Evolutionary conservation across 1,284 basidiomycete species (phyloP), one percentile per base, ranked within the genome.

Genomic region (Cryptococcus sp.): DNA sequence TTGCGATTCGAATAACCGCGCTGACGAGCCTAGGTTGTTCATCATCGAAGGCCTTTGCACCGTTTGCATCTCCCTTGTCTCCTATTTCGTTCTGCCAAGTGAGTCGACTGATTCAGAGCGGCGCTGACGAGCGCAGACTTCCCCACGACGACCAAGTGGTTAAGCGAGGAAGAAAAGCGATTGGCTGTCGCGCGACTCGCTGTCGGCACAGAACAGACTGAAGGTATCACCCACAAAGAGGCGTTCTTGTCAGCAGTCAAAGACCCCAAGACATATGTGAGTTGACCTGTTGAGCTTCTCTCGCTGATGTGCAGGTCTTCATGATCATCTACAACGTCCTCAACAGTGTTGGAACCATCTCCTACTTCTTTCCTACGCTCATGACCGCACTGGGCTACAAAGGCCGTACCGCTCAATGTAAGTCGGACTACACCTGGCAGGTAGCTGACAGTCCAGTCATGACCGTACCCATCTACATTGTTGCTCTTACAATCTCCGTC

Each of bases 401-500:
- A 19, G 70, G 70, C n/a, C 60, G 64, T 38, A 65, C 51, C 43
- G 71, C 70, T 2, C 78, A 79, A 64, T 78, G 68, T 71, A 57
- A 64, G 71, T 66, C 4, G 4, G 17, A 7, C 23, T 3, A 20
- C 51, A 20, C 6, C 3, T 8, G 3, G 19, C 47, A 42, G 22
- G 5, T 47, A 3, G 27, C n/a, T 46, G 39, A 38, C 20, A 25
- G 19, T 3, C 3, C 48, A 72, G 67, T 75, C 63, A 78, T 78
- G 75, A 80, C 80, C 1, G 79, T 80, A 3, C 79, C 80, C 19
- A 78, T 81, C 61, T 81, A 80, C 68, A 55, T 65, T 15, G 78
- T 79, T 52, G 72, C 79, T 1, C 69, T 79, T 8, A 54, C 71
- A 50, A 68, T 76, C 48, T 70, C 76, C 13, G 59, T 79, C 40